Evolutionary conservation across 768 basidiomycete species (phyloP).

Genomic region (Hygrocybe punicea): DNA sequence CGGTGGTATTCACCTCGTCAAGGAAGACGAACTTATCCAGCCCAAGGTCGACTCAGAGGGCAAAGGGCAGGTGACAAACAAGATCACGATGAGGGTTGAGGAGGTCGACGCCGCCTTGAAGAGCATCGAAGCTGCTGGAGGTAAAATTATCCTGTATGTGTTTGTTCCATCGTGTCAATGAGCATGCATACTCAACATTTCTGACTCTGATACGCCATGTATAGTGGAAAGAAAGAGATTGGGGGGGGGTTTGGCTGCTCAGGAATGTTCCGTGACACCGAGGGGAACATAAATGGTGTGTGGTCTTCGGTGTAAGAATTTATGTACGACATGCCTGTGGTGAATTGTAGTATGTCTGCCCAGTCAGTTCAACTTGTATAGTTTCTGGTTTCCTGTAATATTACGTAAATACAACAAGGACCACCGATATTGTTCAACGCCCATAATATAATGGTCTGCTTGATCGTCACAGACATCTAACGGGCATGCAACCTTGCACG

Average conservation of each 20-base stretch:
- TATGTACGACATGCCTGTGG: too few relatives aligned
- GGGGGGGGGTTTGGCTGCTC: neutral
- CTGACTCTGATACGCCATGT: neutral
- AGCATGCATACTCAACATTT: too few relatives aligned
- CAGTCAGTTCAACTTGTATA: too few relatives aligned
- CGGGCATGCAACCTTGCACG: too few relatives aligned
- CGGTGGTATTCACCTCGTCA: neutral
- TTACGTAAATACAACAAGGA: too few relatives aligned
- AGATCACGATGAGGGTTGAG: slow-evolving; percentile 1
- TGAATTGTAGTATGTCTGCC: too few relatives aligned
- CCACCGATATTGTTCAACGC: too few relatives aligned
- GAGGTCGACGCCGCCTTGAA: slow-evolving; percentile 3
- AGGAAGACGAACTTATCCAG: neutral
- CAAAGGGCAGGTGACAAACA: neutral
- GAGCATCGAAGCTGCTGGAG: slow-evolving; percentile 2
- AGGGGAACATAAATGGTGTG: slow-evolving; percentile 5
- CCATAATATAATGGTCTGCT: too few relatives aligned
- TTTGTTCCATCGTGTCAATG: neutral
- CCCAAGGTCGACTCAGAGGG: neutral
- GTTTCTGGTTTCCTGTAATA: too few relatives aligned
- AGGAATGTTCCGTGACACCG: slow-evolving; percentile 5
- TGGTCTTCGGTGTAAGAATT: neutral
- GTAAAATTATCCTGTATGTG: neutral
- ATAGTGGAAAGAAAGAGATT: slow-evolving; percentile 1
- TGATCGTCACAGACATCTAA: too few relatives aligned